Base-by-base conservation (phyloP, 1,284 basidiomycete species). In the Boletus subluridellus region DNA sequence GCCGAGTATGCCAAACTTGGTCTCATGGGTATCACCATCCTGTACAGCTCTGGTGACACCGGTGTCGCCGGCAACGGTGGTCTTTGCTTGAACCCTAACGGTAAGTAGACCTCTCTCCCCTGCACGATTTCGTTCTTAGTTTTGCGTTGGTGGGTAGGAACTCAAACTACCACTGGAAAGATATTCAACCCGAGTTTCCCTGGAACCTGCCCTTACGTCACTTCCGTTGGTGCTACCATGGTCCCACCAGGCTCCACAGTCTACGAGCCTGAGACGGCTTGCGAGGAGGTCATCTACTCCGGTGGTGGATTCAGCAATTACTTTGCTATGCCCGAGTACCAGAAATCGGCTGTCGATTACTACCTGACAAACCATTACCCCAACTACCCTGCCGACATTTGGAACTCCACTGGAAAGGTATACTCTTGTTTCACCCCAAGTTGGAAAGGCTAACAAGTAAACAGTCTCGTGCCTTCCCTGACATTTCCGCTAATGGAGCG, bases 201-300 rank as follows among this genome's bases (percentile, higher is more conserved):
- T 1, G 75, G 76, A 5, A 78, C 75, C 0, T 86, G 84, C 63
- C 84, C 84, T 4, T 86, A 77, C 59, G 69, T 84, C 39, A 84
- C 82, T 1, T 75, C 79, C 3, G 78, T 86, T 42, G 84, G 84
- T 42, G 83, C 82, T 12, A 84, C 82, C 9, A 79, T 83, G 68
- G 72, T 82, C 48, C 74, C 74, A 44, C 73, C 75, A 2, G 74
- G 73, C 37, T 65, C 73, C 11, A 77, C 67, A 5, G 75, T 80
- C 35, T 53, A 48, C 8, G 69, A 69, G 0, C 75, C 75, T 6
- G 80, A 82, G 59, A 61, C 32, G 30, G 63, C 68, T n/a, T 78
- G 77, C 57, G 65, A 74, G 57, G 69, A 74, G 53, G 73, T 75
- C n/a, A 71, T 73, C 49, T 78, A 74, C 51, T 74, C 75, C 45